These are phyloP conservation scores for Geoglossum glabrum DNA, from an alignment of 495 filamentous ascomycete species.

Conservation along the genomic window DNA sequence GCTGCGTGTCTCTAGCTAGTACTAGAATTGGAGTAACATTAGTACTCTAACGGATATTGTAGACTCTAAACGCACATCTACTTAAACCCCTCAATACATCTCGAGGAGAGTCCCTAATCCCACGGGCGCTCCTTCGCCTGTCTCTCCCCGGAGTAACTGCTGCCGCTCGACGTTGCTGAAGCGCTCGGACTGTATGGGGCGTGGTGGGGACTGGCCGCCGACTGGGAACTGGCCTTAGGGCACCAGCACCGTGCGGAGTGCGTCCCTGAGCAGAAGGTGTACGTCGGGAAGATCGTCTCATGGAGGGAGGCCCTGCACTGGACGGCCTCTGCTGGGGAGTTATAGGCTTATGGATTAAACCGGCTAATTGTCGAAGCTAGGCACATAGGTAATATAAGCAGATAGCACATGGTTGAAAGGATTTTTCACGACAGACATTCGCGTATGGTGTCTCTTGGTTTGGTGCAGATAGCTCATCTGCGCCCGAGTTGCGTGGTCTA, in stretches of 20 bases:
- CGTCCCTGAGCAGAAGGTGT: constrained; percentile 11
- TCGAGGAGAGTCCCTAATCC: constrained; percentile 57
- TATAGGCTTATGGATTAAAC: constrained; percentile 17
- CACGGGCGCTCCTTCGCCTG: constrained; percentile 41
- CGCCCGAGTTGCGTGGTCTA: constrained; percentile 19
- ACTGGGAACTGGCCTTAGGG: constrained; percentile 11
- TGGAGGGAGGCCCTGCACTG: constrained; percentile 12
- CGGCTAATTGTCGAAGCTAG: constrained; percentile 19
- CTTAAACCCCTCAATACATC: constrained; percentile 48
- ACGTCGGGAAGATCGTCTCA: constrained; percentile 4
- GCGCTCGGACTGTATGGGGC: constrained; percentile 50
- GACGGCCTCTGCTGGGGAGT: constrained; percentile 15
- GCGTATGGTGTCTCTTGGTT: constrained; percentile 16
- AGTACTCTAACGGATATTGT: not conserved
- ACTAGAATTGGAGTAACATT: constrained; percentile 13
- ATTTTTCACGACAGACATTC: constrained; percentile 11
- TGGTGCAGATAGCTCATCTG: constrained; percentile 7
- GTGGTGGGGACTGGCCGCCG: constrained; percentile 33
- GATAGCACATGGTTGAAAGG: not conserved
- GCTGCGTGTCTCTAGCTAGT: constrained; percentile 36
- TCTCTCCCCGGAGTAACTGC: constrained; percentile 47
- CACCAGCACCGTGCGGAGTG: constrained; percentile 8
- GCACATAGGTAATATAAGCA: constrained; percentile 1
- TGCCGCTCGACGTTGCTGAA: constrained; percentile 53
- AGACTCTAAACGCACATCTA: constrained; percentile 20